These are phyloP conservation scores for Adiantum capillusveneris DNA, from an alignment of 75 land plant species.

Conservation along the genomic window DNA sequence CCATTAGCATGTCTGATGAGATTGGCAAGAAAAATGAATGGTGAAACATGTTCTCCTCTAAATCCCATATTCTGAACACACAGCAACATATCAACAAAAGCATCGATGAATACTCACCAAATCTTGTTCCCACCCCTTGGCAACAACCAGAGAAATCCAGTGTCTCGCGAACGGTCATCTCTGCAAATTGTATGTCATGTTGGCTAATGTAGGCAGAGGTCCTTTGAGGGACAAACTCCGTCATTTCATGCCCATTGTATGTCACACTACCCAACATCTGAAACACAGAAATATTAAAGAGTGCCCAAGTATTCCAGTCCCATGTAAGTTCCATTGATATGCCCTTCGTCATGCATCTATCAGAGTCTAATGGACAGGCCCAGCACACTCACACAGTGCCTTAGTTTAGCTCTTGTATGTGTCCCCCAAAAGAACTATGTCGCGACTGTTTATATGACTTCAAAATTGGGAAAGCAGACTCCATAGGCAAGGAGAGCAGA, in stretches of 20 bases:
- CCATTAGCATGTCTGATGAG: conserved; percentile 60
- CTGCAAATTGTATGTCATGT: conserved; percentile 37
- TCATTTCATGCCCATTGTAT: conserved; percentile 44
- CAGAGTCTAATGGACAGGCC: conserved; percentile 16
- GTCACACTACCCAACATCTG: conserved; percentile 45
- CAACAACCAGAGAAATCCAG: conserved; percentile 52
- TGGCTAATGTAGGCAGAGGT: conserved; percentile 60
- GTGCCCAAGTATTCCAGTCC: no score
- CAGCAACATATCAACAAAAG: no score
- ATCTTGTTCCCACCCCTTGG: conserved; percentile 52
- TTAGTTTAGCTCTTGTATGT: no score
- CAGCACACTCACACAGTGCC: no score
- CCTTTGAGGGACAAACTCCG: conserved; percentile 56
- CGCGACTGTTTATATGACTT: no score
- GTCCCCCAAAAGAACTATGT: no score
- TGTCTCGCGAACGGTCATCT: conserved; percentile 59
- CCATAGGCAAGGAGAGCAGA: no score
- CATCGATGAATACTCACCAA: conserved; percentile 37
- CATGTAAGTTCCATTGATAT: no score
- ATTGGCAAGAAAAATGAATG: not conserved
- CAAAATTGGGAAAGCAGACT: no score
- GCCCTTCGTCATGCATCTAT: no score
- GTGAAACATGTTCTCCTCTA: not conserved
- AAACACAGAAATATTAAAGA: not conserved
- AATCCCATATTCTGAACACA: not conserved